Percentiles rank a stretch among this genome's conserved stretches.
phyloP scores from a whole-genome alignment of 2,329 filamentous ascomycete species.

The Monosporascus sp. region DNA sequence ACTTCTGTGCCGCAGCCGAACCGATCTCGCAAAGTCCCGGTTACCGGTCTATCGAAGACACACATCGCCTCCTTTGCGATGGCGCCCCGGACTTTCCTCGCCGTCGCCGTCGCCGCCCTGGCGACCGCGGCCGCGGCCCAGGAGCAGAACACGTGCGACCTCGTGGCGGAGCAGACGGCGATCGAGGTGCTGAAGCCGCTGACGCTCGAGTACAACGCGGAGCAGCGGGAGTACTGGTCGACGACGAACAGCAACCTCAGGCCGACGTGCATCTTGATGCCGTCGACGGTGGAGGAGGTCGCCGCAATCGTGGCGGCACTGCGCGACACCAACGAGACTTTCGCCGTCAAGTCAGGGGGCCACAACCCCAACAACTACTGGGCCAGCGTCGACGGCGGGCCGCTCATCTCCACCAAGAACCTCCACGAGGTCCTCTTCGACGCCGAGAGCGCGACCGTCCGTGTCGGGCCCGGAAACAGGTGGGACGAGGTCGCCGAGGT shows the following conservation, averaged over 20 bases:
- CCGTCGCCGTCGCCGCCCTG: slow-evolving; percentile 12
- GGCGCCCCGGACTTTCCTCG: slow-evolving; percentile 8
- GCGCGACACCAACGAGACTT: slow-evolving; percentile 39
- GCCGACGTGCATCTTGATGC: slow-evolving; percentile 42
- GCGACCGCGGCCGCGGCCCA: slow-evolving; percentile 10
- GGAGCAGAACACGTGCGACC: slow-evolving; percentile 31
- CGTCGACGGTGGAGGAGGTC: slow-evolving; percentile 45
- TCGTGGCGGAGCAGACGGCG: slow-evolving; percentile 24
- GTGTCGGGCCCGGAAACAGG: slow-evolving; percentile 40
- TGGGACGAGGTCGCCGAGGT: slow-evolving; percentile 36
- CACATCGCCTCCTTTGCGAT: slow-evolving; percentile 5
- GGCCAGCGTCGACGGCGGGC: slow-evolving; percentile 43
- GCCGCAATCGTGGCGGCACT: slow-evolving; percentile 46
- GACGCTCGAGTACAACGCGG: slow-evolving; percentile 28
- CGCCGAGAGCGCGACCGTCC: slow-evolving; percentile 29
- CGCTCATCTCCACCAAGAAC: slow-evolving; percentile 43
- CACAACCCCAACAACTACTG: slow-evolving; percentile 51
- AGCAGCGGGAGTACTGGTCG: slow-evolving; percentile 42
- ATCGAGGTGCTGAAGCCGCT: slow-evolving; percentile 29
- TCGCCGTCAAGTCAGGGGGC: slow-evolving; percentile 53
- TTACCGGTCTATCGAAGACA: neutral
- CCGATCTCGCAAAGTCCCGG: no score
- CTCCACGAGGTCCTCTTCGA: slow-evolving; percentile 37
- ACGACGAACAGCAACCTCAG: slow-evolving; percentile 35
- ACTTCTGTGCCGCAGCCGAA: no score